Evolutionary conservation across 306 rosid genomes (phyloP).

Genomic region (Hippophae tibetana): DNA sequence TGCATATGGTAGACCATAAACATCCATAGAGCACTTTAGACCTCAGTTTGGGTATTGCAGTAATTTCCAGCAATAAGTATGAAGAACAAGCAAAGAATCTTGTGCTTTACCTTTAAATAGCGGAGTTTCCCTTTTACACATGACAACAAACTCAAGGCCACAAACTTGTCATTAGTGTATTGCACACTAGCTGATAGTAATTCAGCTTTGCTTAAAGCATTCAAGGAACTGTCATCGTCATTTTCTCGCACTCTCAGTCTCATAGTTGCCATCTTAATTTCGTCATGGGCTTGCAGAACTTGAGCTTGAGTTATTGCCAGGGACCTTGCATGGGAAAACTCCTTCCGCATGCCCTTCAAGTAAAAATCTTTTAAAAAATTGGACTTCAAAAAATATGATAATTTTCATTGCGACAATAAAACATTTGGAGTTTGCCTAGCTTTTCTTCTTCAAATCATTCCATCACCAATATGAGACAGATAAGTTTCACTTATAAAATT

Average conservation of each 20-base stretch:
- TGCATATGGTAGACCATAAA: no score
- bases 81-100: conserved; percentile 10
- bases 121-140: conserved; percentile 84
- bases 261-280: conserved; percentile 84
- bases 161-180: conserved; percentile 69
- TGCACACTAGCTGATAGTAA: conserved; percentile 53
- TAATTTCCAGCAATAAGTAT: conserved; percentile 1
- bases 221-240: conserved; percentile 62
- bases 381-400: conserved; percentile 7
- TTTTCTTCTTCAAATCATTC: conserved; percentile 8
- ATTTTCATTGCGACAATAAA: conserved; percentile 8
- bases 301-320: conserved; percentile 89
- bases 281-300: conserved; percentile 83
- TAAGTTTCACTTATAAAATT: conserved; percentile 15
- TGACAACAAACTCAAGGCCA: conserved; percentile 50
- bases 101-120: conserved; percentile 61
- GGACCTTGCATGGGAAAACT: conserved; percentile 82
- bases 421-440: not conserved
- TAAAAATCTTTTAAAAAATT: conserved; percentile 9
- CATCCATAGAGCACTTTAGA: not conserved
- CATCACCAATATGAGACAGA: conserved; percentile 5
- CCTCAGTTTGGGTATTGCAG: conserved; percentile 1
- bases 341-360: conserved; percentile 83
- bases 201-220: conserved; percentile 64
- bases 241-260: conserved; percentile 51